These are phyloP conservation scores for Leccinum aurantiacum DNA, from an alignment of 768 basidiomycete species.

Conservation along the genomic window DNA sequence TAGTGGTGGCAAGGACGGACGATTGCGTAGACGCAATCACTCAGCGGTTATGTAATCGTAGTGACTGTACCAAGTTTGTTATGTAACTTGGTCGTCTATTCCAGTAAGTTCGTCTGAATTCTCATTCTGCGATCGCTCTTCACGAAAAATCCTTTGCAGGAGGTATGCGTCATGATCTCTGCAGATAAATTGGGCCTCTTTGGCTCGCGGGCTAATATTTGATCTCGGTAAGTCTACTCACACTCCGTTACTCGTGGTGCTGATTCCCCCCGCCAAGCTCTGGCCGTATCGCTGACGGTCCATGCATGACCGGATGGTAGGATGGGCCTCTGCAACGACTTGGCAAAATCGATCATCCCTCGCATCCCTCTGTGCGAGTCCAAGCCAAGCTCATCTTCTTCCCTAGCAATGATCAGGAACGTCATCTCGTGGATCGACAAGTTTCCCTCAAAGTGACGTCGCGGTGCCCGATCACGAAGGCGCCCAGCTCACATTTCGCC, in stretches of 20 bases:
- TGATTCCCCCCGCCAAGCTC: slow-evolving; percentile 14
- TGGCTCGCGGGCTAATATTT: slow-evolving; percentile 14
- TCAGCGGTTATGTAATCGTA: slow-evolving; percentile 16
- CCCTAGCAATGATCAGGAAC: slow-evolving; percentile 20
- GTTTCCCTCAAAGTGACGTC: slow-evolving; percentile 24
- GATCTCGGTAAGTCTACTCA: slow-evolving; percentile 13
- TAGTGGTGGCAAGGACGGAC: neutral
- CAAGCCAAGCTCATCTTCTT: neutral
- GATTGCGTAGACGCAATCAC: neutral
- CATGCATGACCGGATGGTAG: slow-evolving; percentile 26
- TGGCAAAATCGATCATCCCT: slow-evolving; percentile 21
- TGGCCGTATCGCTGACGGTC: slow-evolving; percentile 25
- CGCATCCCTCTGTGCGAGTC: slow-evolving; percentile 20
- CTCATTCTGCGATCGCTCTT: slow-evolving; percentile 19
- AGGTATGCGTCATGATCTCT: slow-evolving; percentile 14
- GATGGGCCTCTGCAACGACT: slow-evolving; percentile 31
- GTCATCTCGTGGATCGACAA: slow-evolving; percentile 31
- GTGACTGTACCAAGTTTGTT: too few species aligned
- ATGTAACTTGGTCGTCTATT: slow-evolving; percentile 10
- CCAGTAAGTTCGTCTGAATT: slow-evolving; percentile 14
- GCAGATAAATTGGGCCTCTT: slow-evolving; percentile 21
- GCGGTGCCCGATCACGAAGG: slow-evolving; percentile 31
- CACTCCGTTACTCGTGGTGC: neutral
- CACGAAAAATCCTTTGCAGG: slow-evolving; percentile 20
- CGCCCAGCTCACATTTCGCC: slow-evolving; percentile 29